These are phyloP conservation scores for Paramecium sonneborni DNA, from an alignment of 73 alveolate genomes.

Conservation along the genomic window DNA sequence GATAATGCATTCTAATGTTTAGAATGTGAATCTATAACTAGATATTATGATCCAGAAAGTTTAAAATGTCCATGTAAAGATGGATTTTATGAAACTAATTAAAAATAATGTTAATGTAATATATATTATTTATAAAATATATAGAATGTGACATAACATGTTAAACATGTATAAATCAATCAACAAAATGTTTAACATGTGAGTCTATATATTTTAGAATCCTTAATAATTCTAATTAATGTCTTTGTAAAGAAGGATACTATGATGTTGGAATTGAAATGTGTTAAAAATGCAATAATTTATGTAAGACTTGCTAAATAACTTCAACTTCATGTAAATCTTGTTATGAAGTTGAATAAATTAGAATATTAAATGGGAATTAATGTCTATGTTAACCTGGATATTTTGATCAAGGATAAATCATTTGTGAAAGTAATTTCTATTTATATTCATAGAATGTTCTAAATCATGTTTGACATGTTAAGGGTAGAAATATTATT, in stretches of 20 bases:
- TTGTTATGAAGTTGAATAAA: neutral
- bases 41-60: neutral
- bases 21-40: neutral
- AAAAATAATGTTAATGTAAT: neutral
- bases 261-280: neutral
- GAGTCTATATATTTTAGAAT: neutral
- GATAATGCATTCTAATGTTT: neutral
- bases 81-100: neutral
- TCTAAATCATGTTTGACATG: neutral
- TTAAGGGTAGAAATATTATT: neutral
- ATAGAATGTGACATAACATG: neutral
- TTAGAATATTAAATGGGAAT: neutral
- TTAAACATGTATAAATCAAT: neutral
- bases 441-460: neutral
- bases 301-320: neutral
- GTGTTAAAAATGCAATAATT: neutral
- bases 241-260: neutral
- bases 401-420: neutral
- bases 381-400: neutral
- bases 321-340: neutral
- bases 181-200: constrained; percentile 22
- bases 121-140: neutral
- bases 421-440: neutral
- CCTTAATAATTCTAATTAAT: neutral
- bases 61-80: neutral